These are phyloP conservation scores for Ceratocystiopsis brevicomis DNA, from an alignment of 2,329 filamentous ascomycete genomes.

Conservation along the genomic window DNA sequence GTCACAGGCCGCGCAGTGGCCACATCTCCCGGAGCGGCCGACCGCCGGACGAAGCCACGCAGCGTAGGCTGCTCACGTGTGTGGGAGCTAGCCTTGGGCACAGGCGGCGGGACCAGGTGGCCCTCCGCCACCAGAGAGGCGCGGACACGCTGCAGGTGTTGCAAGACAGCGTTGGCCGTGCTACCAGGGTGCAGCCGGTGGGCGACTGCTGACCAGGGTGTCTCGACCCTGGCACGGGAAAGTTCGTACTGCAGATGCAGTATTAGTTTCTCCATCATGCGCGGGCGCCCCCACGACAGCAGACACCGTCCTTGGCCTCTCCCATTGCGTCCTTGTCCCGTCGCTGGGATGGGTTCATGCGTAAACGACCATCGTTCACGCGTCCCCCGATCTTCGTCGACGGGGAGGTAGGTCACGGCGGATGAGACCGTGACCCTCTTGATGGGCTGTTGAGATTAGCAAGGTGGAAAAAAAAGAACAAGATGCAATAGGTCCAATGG, in stretches of 20 bases:
- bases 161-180: conserved; percentile 19
- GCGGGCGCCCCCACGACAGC: conserved; percentile 9
- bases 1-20: conserved; percentile 14
- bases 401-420: too few relatives aligned
- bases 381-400: too few relatives aligned
- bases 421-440: too few relatives aligned
- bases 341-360: too few relatives aligned
- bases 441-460: too few relatives aligned
- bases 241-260: conserved; percentile 23
- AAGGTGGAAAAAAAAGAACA: too few relatives aligned
- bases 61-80: conserved; percentile 11
- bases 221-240: conserved; percentile 13
- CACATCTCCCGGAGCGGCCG: conserved; percentile 10
- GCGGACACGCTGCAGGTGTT: conserved; percentile 20
- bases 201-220: conserved; percentile 23
- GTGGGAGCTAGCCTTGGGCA: conserved; percentile 12
- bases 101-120: conserved; percentile 22
- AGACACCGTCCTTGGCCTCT: not conserved
- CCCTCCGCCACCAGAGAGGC: conserved; percentile 19
- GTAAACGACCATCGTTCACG: too few relatives aligned
- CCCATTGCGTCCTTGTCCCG: not conserved
- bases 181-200: conserved; percentile 23
- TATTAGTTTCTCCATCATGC: conserved; percentile 27
- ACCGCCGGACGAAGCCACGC: conserved; percentile 17
- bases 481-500: too few relatives aligned